phyloP scores from a whole-genome alignment of 2,329 filamentous ascomycete species.

The Pyrenochaeta sp. region DNA sequence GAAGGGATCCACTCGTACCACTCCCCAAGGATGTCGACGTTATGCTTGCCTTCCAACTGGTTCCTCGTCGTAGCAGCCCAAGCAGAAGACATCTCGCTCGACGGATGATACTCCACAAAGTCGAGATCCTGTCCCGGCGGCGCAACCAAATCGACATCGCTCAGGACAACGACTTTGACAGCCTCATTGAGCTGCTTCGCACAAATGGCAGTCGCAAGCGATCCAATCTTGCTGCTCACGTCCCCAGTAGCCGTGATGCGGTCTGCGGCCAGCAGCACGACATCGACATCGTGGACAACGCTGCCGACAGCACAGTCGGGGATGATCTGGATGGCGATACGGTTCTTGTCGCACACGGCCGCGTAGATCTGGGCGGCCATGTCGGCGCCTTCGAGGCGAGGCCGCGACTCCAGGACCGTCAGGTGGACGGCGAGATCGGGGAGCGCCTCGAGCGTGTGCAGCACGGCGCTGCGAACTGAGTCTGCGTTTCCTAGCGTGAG shows the following conservation, averaged over 20 bases:
- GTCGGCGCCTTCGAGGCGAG: slow-evolving; percentile 69
- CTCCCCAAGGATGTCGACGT: slow-evolving; percentile 49
- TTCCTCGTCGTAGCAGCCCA: slow-evolving; percentile 51
- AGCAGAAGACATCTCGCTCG: slow-evolving; percentile 57
- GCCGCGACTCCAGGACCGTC: slow-evolving; percentile 70
- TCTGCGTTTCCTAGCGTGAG: slow-evolving; percentile 59
- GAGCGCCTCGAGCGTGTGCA: slow-evolving; percentile 49
- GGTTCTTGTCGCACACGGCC: slow-evolving; percentile 6
- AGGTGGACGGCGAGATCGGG: slow-evolving; percentile 57
- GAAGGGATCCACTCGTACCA: slow-evolving; percentile 45
- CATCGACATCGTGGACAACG: slow-evolving; percentile 60
- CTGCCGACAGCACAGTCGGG: slow-evolving; percentile 68
- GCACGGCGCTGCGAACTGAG: slow-evolving; percentile 62
- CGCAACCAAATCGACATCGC: slow-evolving; percentile 69
- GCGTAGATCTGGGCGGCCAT: slow-evolving; percentile 57
- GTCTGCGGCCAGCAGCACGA: slow-evolving; percentile 71
- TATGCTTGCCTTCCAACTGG: slow-evolving; percentile 28
- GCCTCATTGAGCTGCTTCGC: slow-evolving; percentile 58
- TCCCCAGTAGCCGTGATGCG: slow-evolving; percentile 64
- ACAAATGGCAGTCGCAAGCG: slow-evolving; percentile 64
- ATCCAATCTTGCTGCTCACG: slow-evolving; percentile 73
- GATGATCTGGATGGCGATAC: slow-evolving; percentile 58
- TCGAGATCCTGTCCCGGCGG: slow-evolving; percentile 2
- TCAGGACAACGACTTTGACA: slow-evolving; percentile 62
- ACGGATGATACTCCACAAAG: slow-evolving; percentile 49